These are phyloP conservation scores for Colletotrichum tropicicola DNA, from an alignment of 2,329 filamentous ascomycete genomes.

Conservation along the genomic window DNA sequence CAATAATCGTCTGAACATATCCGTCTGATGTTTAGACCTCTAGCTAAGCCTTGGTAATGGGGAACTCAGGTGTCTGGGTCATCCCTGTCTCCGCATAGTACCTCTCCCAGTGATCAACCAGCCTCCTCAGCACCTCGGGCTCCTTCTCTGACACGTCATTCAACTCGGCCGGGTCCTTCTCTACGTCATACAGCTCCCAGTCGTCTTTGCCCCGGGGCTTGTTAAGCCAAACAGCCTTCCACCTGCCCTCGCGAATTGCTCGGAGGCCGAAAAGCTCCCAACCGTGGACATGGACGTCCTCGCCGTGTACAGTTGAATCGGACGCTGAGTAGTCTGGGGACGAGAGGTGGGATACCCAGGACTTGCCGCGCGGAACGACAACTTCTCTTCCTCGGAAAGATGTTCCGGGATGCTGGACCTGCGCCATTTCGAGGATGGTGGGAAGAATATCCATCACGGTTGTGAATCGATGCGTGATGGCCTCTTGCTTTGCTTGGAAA, in stretches of 20 bases:
- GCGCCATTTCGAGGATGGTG: conserved; percentile 56
- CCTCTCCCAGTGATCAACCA: conserved; percentile 8
- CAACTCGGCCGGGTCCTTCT: conserved; percentile 49
- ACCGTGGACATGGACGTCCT: conserved; percentile 58
- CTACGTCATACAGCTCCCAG: conserved; percentile 67
- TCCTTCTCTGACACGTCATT: background rate
- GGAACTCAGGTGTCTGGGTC: conserved; percentile 3
- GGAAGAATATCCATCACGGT: conserved; percentile 61
- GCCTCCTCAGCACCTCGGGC: background rate
- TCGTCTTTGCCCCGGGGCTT: conserved; percentile 56
- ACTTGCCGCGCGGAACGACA: conserved; percentile 59
- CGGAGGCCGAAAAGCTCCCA: conserved; percentile 64
- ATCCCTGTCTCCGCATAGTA: conserved; percentile 10
- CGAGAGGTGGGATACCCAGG: conserved; percentile 51
- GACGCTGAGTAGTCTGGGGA: conserved; percentile 33
- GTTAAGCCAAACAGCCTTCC: conserved; percentile 67
- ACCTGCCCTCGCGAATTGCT: conserved; percentile 63
- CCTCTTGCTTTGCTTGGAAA: conserved; percentile 16
- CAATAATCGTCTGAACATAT: background rate
- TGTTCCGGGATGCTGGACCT: conserved; percentile 47
- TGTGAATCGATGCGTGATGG: conserved; percentile 55
- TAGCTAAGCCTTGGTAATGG: conserved; percentile 9
- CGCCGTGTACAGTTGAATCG: conserved; percentile 50
- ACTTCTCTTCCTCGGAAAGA: conserved; percentile 55
- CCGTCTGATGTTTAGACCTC: background rate